phyloP scores from a whole-genome alignment of 1,284 basidiomycete genomes.

The Rhodotorula sp. region DNA sequence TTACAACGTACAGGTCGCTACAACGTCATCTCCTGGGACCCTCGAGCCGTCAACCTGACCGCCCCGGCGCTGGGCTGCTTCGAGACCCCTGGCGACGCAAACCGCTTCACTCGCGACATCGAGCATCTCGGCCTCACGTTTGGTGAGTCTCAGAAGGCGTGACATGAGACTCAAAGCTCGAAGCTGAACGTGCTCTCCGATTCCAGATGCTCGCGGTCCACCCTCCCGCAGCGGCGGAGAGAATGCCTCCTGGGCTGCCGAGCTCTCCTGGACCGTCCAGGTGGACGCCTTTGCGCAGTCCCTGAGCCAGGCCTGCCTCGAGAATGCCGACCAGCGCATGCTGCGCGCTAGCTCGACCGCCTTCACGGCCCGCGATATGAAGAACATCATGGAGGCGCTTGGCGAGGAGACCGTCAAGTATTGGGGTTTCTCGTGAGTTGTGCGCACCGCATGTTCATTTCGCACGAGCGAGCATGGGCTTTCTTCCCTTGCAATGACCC shows the following conservation, averaged over 20 bases:
- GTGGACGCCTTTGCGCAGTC: conserved; percentile 20
- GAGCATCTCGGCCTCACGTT: conserved; percentile 23
- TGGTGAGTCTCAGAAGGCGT: background rate
- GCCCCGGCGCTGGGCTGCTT: conserved; percentile 34
- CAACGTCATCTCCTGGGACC: conserved; percentile 43
- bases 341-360: conserved; percentile 39
- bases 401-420: conserved; percentile 44
- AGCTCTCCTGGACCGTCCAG: conserved; percentile 16
- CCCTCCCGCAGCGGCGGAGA: conserved; percentile 1
- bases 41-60: conserved; percentile 43
- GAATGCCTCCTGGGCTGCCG: background rate
- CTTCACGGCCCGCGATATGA: conserved; percentile 44
- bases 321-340: conserved; percentile 32
- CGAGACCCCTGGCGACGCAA: conserved; percentile 18
- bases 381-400: conserved; percentile 41
- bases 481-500: too few relatives aligned
- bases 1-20: conserved; percentile 33
- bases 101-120: conserved; percentile 23
- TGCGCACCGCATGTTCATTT: too few relatives aligned
- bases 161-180: background rate
- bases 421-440: conserved; percentile 42
- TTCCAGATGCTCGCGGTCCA: conserved; percentile 1
- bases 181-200: too few relatives aligned
- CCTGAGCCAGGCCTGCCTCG: conserved; percentile 24
- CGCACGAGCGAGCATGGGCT: too few relatives aligned